Evolutionary conservation across 2,329 filamentous ascomycete species (phyloP).

Genomic region (Capronia americana): DNA sequence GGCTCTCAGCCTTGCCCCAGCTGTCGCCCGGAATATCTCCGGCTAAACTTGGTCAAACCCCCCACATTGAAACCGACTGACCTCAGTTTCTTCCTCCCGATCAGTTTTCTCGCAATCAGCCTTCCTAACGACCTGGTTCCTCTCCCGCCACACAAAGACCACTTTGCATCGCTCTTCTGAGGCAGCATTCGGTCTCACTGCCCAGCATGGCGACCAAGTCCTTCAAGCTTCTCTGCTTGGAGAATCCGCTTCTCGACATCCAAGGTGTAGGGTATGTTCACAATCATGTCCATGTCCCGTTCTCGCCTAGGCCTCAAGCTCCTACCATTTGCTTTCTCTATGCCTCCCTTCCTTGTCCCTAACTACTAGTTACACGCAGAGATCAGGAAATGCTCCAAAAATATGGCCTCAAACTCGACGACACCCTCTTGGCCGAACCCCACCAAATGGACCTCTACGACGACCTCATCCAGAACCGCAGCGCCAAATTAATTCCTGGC

Average conservation of each 20-base stretch:
- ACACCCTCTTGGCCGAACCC: slow-evolving; percentile 81
- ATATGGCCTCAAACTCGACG: slow-evolving; percentile 93
- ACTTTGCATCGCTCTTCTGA: not conserved
- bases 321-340: not conserved
- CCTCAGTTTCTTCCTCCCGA: not conserved
- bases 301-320: not conserved
- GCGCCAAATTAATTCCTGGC: slow-evolving; percentile 92
- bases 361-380: slow-evolving; percentile 53
- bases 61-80: not conserved
- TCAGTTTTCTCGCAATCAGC: not conserved
- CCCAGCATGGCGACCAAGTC: slow-evolving; percentile 74
- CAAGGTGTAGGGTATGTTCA: slow-evolving; percentile 72
- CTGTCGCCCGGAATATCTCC: slow-evolving; percentile 9
- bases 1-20: not conserved
- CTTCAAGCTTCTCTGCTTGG: slow-evolving; percentile 88
- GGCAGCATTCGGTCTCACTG: slow-evolving; percentile 1
- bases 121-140: not conserved
- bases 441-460: slow-evolving; percentile 84
- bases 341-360: not conserved
- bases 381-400: slow-evolving; percentile 85
- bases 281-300: slow-evolving; percentile 1
- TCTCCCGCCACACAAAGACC: not conserved
- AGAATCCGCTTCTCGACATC: slow-evolving; percentile 98
- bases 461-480: slow-evolving; percentile 88
- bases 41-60: slow-evolving; percentile 12